These are phyloP conservation scores for Pyrus communis DNA, from an alignment of 306 rosid genomes.

Conservation along the genomic window DNA sequence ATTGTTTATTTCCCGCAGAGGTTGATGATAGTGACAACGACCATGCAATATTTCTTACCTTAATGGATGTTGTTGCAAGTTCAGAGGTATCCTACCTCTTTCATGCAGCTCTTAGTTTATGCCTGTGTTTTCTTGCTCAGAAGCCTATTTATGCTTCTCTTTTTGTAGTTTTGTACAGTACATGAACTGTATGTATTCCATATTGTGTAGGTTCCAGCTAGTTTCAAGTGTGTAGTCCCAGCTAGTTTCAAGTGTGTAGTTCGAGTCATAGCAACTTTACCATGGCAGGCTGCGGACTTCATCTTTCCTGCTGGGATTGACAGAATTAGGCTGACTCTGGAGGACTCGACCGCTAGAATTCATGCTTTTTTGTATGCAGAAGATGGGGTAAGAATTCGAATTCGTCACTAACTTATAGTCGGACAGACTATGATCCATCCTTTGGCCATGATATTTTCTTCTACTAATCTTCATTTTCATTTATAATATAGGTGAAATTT, in stretches of 20 bases:
- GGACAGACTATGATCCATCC: not conserved
- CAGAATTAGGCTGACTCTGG: slow-evolving; percentile 49
- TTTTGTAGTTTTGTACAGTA: no score
- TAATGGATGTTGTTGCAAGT: slow-evolving; percentile 53
- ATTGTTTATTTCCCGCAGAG: slow-evolving; percentile 26
- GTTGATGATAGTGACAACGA: slow-evolving; percentile 20
- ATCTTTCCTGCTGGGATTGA: slow-evolving; percentile 24
- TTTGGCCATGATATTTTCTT: not conserved
- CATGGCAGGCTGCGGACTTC: slow-evolving; percentile 34
- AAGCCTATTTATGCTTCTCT: no score
- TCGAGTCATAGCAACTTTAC: slow-evolving; percentile 45
- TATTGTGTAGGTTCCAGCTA: slow-evolving; percentile 43
- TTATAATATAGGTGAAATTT: slow-evolving; percentile 35
- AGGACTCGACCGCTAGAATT: slow-evolving; percentile 79
- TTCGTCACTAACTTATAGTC: not conserved
- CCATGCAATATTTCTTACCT: slow-evolving; percentile 14
- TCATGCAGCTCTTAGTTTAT: not conserved
- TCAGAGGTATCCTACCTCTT: slow-evolving; percentile 34
- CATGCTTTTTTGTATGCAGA: slow-evolving; percentile 42
- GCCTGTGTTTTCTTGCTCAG: not conserved
- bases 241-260: slow-evolving; percentile 47
- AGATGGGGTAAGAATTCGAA: slow-evolving; percentile 50
- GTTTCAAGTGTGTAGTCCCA: slow-evolving; percentile 53
- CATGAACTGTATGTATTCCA: not conserved
- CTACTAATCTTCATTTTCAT: not conserved